These are phyloP conservation scores for Ilyonectria robusta DNA, from an alignment of 2,329 filamentous ascomycete species.

Conservation along the genomic window DNA sequence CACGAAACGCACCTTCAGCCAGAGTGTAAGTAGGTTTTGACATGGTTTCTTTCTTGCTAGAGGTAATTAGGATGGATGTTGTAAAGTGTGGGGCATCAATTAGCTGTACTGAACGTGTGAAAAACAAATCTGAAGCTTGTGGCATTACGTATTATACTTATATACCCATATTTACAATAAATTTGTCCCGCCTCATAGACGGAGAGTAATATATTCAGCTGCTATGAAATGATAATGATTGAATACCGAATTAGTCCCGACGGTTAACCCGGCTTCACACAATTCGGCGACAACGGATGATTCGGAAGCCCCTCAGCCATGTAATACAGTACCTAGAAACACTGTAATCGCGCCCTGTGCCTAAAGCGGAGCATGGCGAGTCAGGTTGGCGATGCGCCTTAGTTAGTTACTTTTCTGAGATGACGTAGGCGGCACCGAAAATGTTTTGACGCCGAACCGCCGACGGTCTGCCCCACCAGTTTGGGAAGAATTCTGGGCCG, in stretches of 20 bases:
- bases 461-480: too few species aligned
- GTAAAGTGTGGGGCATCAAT: background rate
- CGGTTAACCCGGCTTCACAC: slow-evolving; percentile 4
- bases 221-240: background rate
- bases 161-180: background rate
- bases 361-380: background rate
- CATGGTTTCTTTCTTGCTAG: background rate
- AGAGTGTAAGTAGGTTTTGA: slow-evolving; percentile 3
- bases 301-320: slow-evolving; percentile 5
- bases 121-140: background rate
- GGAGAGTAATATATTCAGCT: background rate
- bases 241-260: slow-evolving; percentile 8
- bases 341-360: background rate
- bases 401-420: too few species aligned
- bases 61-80: background rate
- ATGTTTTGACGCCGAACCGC: too few species aligned
- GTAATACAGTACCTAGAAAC: background rate
- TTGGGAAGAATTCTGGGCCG: too few species aligned
- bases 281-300: background rate
- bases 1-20: slow-evolving; percentile 5
- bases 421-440: too few species aligned
- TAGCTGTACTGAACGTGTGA: background rate
- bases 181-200: background rate
- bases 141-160: background rate
- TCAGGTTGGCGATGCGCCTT: background rate